phyloP scores from a whole-genome alignment of 2,329 filamentous ascomycete genomes.

The Xylariomycetidae sp. region DNA sequence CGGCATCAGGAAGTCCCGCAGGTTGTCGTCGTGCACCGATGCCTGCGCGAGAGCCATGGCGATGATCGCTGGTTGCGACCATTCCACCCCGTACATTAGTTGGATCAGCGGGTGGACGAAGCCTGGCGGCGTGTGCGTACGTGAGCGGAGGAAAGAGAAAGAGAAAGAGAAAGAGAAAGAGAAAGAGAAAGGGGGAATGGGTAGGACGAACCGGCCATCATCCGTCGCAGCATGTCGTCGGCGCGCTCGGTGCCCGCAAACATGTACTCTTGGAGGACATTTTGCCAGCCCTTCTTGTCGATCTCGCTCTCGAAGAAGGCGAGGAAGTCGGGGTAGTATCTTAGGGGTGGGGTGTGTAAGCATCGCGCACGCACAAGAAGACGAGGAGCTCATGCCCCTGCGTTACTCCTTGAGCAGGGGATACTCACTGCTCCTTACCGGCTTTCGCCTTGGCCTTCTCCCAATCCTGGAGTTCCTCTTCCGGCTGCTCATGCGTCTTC shows the following conservation, averaged over 20 bases:
- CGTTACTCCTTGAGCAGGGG: background rate
- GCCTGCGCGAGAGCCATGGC: constrained; percentile 75
- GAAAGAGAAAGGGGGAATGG: background rate
- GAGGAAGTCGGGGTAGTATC: constrained; percentile 66
- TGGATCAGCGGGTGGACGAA: constrained; percentile 79
- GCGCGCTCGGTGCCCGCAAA: constrained; percentile 60
- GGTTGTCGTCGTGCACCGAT: constrained; percentile 58
- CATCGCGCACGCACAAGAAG: background rate
- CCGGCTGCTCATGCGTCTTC: constrained; percentile 37
- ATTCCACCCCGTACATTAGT: constrained; percentile 79
- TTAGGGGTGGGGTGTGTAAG: too few species aligned
- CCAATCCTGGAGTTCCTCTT: constrained; percentile 52
- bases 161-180: background rate
- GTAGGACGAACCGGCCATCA: constrained; percentile 52
- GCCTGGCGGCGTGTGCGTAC: constrained; percentile 30
- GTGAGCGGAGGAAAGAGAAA: background rate
- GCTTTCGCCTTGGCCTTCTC: constrained; percentile 51
- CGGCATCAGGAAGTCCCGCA: constrained; percentile 46
- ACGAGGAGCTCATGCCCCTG: background rate
- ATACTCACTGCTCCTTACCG: constrained; percentile 43
- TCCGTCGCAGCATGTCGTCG: constrained; percentile 61
- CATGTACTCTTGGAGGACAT: constrained; percentile 59
- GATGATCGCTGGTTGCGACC: constrained; percentile 72
- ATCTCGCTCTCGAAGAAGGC: constrained; percentile 73
- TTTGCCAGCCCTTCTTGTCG: constrained; percentile 53